These are phyloP conservation scores for Triadica sebifera DNA, from an alignment of 345 rosid species.

Conservation along the genomic window DNA sequence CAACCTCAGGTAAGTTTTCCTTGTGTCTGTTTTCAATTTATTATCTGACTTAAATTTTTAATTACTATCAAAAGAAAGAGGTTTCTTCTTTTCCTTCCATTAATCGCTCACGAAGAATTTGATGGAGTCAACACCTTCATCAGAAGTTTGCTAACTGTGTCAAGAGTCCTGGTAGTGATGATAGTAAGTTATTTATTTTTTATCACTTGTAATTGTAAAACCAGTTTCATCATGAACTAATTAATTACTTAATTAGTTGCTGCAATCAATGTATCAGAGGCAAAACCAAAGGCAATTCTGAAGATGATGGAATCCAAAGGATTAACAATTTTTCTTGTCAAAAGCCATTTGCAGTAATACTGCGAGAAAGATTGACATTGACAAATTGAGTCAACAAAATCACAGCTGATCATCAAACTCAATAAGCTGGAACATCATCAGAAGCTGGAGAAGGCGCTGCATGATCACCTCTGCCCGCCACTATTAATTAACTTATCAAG, in stretches of 20 bases:
- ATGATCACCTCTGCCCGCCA: no score
- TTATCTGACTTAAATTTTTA: background rate
- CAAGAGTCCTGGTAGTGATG: slow-evolving; percentile 21
- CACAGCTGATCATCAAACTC: no score
- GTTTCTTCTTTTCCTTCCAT: background rate
- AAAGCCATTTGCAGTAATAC: slow-evolving; percentile 27
- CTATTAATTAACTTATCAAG: no score
- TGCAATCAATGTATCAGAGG: slow-evolving; percentile 7
- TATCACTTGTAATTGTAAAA: no score
- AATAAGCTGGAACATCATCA: no score
- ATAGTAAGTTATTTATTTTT: slow-evolving; percentile 2
- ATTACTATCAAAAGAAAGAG: background rate
- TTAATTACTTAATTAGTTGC: background rate
- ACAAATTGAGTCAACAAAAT: no score
- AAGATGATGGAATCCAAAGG: no score
- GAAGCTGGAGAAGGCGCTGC: no score
- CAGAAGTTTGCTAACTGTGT: slow-evolving; percentile 7
- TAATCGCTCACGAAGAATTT: background rate
- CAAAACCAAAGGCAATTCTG: slow-evolving; percentile 22
- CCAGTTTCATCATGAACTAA: no score
- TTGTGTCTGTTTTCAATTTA: no score
- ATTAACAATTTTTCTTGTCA: slow-evolving; percentile 18
- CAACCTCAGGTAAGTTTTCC: background rate
- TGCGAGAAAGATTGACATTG: no score
- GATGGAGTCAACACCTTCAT: slow-evolving; percentile 17